These are phyloP conservation scores for Puccinia sorghi DNA, from an alignment of 1,284 basidiomycete species.

Conservation along the genomic window DNA sequence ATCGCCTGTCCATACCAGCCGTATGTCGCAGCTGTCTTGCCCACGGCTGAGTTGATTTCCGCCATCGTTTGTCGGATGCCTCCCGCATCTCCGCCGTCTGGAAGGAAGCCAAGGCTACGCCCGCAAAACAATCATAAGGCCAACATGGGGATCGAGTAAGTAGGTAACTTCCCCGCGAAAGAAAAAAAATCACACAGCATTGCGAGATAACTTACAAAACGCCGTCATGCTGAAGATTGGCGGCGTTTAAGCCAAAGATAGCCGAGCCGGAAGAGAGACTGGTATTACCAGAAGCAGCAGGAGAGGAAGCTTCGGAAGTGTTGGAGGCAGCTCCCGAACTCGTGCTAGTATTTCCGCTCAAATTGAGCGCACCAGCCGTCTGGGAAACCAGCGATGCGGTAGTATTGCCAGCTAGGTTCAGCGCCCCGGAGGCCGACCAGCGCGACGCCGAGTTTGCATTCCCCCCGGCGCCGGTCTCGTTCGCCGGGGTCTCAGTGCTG, in stretches of 20 bases:
- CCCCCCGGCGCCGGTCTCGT: not conserved
- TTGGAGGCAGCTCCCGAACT: not conserved
- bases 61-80: constrained; percentile 55
- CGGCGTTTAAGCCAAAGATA: not conserved
- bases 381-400: not conserved
- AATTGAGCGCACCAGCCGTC: not conserved
- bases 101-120: constrained; percentile 35
- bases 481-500: not conserved
- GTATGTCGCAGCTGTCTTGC: constrained; percentile 52
- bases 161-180: too few relatives aligned
- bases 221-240: not conserved
- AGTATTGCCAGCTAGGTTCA: not conserved
- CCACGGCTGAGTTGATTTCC: constrained; percentile 54
- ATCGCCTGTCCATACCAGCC: constrained; percentile 59
- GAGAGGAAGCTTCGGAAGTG: not conserved
- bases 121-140: not conserved
- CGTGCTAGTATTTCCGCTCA: too few relatives aligned
- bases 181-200: too few relatives aligned
- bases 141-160: not conserved
- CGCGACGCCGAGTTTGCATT: not conserved
- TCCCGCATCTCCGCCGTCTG: constrained; percentile 51
- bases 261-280: not conserved
- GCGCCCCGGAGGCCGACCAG: not conserved
- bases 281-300: not conserved
- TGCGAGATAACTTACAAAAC: constrained; percentile 5